These are phyloP conservation scores for Ulota crispa DNA, from an alignment of 225 moss, liverwort and hornwort genomes.

Conservation along the genomic window DNA sequence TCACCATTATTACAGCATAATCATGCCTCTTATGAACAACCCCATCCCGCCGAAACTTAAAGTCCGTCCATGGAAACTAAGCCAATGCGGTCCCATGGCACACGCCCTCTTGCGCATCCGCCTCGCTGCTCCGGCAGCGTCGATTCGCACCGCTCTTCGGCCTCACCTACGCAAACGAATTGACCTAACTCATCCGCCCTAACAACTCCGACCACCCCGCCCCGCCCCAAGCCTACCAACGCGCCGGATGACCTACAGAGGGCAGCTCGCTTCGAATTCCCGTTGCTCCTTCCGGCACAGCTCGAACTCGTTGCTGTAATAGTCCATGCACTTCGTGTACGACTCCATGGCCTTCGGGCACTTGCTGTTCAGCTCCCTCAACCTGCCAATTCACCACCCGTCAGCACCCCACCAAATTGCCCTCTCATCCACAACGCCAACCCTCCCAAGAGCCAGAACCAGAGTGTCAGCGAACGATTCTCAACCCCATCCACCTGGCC, in stretches of 20 bases:
- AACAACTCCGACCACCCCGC: not conserved
- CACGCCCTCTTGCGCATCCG: constrained; percentile 25
- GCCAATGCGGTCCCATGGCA: constrained; percentile 16
- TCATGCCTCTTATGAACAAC: constrained; percentile 20
- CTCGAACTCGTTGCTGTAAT: constrained; percentile 90
- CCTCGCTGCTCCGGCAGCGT: not conserved
- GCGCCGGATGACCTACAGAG: constrained; percentile 31
- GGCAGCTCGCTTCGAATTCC: constrained; percentile 87
- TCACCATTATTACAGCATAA: constrained; percentile 29
- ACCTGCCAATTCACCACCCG: constrained; percentile 42
- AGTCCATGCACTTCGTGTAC: constrained; percentile 98
- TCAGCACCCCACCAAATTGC: not conserved
- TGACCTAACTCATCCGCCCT: constrained; percentile 16
- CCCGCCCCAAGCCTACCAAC: not conserved
- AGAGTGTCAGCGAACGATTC: not conserved
- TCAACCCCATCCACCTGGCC: not conserved
- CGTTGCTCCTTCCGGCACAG: constrained; percentile 91
- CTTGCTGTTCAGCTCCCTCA: constrained; percentile 84
- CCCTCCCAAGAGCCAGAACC: not conserved
- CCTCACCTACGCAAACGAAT: constrained; percentile 6
- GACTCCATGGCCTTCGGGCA: constrained; percentile 97
- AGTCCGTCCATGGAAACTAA: constrained; percentile 3
- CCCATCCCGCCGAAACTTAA: not conserved
- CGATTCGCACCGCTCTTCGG: constrained; percentile 27
- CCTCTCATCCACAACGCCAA: constrained; percentile 16